Conservation (phyloP, 768 basidiomycete genomes). For the Psilocybe cubensis region DNA sequence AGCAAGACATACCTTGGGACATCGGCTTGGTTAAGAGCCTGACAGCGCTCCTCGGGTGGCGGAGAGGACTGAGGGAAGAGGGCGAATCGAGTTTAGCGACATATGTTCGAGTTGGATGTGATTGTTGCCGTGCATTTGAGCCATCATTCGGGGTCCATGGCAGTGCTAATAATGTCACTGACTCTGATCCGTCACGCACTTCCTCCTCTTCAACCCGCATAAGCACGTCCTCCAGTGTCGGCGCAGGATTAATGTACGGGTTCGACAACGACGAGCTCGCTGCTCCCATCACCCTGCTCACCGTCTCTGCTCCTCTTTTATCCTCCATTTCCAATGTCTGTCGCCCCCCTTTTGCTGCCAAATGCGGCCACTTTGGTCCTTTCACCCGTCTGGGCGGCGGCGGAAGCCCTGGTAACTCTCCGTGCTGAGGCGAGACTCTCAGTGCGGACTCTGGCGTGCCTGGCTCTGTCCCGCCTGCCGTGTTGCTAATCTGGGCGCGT, state of each 20-base stretch:
- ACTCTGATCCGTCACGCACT: slow-evolving; percentile 14
- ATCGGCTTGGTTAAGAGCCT: background rate
- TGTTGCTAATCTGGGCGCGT: slow-evolving; percentile 24
- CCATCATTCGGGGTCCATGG: slow-evolving; percentile 4
- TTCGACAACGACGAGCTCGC: slow-evolving; percentile 26
- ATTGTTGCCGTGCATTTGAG: slow-evolving; percentile 3
- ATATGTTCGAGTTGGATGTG: background rate
- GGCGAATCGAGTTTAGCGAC: background rate
- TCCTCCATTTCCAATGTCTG: background rate
- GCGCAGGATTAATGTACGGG: slow-evolving; percentile 52
- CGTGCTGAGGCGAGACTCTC: background rate
- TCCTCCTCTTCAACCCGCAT: background rate
- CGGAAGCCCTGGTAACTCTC: slow-evolving; percentile 53
- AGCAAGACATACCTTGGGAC: background rate
- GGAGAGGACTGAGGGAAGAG: background rate
- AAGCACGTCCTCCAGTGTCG: slow-evolving; percentile 34
- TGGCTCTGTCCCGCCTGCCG: background rate
- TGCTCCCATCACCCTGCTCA: slow-evolving; percentile 10
- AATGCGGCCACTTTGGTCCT: slow-evolving; percentile 21
- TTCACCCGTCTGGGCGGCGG: slow-evolving; percentile 39
- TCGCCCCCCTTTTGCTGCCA: background rate
- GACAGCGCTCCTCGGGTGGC: background rate
- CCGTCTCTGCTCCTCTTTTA: slow-evolving; percentile 1
- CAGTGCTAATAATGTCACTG: slow-evolving; percentile 2
- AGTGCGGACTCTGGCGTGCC: background rate